phyloP scores from a whole-genome alignment of 768 basidiomycete genomes.

The Termitomyces sp. region DNA sequence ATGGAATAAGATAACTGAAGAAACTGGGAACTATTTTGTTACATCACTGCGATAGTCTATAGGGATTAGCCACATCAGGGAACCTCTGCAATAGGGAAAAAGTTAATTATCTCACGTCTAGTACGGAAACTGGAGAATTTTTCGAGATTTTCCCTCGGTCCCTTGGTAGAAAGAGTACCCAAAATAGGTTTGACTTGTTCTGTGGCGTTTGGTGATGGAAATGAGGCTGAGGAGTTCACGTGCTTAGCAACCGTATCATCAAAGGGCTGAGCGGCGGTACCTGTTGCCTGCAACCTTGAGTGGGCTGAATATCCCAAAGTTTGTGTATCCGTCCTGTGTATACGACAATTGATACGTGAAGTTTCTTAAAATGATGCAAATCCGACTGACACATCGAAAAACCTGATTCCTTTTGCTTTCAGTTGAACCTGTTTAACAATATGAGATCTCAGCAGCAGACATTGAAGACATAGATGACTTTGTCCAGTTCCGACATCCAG shows the following conservation, averaged over 20 bases:
- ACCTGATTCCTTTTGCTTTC: constrained; percentile 72
- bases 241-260: constrained; percentile 17
- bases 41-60: constrained; percentile 76
- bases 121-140: constrained; percentile 71
- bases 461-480: constrained; percentile 39
- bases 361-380: constrained; percentile 5
- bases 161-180: constrained; percentile 60
- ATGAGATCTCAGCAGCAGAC: constrained; percentile 6
- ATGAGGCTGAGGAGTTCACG: constrained; percentile 36
- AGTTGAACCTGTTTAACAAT: constrained; percentile 53
- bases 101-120: constrained; percentile 46
- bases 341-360: constrained; percentile 12
- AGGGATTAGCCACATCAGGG: constrained; percentile 9
- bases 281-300: constrained; percentile 28
- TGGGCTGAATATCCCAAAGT: constrained; percentile 42
- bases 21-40: constrained; percentile 14
- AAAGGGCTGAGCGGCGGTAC: constrained; percentile 26
- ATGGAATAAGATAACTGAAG: constrained; percentile 13
- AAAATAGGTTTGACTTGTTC: constrained; percentile 53
- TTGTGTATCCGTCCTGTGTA: constrained; percentile 67
- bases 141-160: constrained; percentile 57
- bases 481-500: constrained; percentile 88
- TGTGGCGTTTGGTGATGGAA: constrained; percentile 57
- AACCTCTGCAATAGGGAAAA: constrained; percentile 3
- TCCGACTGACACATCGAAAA: constrained; percentile 76